Evolutionary conservation across 768 basidiomycete species (phyloP), one percentile per base, ranked within the genome.

Genomic region (Tylopilus subfusipes): DNA sequence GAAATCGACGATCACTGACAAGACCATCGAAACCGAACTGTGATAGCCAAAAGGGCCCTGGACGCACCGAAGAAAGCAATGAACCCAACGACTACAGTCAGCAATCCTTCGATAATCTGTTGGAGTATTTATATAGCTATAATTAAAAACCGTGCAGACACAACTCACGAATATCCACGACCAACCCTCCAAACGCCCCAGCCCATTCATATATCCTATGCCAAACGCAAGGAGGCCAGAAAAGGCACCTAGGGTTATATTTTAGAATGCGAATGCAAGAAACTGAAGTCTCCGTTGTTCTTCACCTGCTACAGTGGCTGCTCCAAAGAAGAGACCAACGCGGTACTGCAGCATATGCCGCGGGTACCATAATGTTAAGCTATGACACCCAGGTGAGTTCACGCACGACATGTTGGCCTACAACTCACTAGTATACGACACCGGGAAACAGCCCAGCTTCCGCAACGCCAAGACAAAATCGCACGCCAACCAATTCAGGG

Each of bases 381-480:
- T 84, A 22, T 25, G 16, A 39, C 5, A 2, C 19, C 24, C 19
- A 8, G 2, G 14, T 64, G 10, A 56, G 54, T 3, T 21, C 8
- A n/a, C 11, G 18, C 25, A 31, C 9, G 5, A 30, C 5, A 21
- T 9, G 2, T n/a, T 6, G 9, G 19, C 19, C 10, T 19, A 24
- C 44, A 30, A 66, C 78, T 42, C 52, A 86, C 86, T 86, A 89
- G 72, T 86, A 90, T 0, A 81, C 78, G 11, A 88, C 83, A 24
- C 86, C 86, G 12, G 88, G 86, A 67, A 85, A 89, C 11, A 88
- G 64, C 4, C 88, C 86, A 5, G 85, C 83, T 68, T 90, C 88
- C 0, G 84, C 78, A 2, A 85, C 63, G 3, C 87, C 88, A 0
- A 88, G 78, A 54, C 78, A 80, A 8, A 82, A 68, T 11, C 85